These are phyloP conservation scores for Austropuccinia psidii DNA, from an alignment of 1,284 basidiomycete genomes.

Conservation along the genomic window DNA sequence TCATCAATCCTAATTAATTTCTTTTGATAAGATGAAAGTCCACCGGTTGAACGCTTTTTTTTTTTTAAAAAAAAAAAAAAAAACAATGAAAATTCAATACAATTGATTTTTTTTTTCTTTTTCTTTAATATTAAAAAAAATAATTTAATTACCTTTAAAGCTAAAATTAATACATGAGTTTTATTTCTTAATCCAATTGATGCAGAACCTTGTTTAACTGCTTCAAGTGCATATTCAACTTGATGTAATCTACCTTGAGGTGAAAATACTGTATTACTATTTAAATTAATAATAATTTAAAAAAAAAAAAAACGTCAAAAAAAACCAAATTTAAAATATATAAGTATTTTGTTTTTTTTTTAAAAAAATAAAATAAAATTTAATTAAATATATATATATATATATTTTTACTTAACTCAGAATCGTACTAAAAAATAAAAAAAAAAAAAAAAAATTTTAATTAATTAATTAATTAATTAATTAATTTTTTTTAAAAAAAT, in stretches of 20 bases:
- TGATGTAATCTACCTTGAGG: slow-evolving; percentile 80
- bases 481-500: neutral
- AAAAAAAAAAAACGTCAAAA: neutral
- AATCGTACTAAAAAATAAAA: neutral
- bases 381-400: too few relatives aligned
- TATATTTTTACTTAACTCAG: slow-evolving; percentile 20
- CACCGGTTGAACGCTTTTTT: slow-evolving; percentile 85
- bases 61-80: neutral
- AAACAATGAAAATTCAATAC: too few relatives aligned
- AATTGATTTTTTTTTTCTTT: neutral
- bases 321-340: neutral
- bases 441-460: neutral
- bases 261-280: slow-evolving; percentile 79
- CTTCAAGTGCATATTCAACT: slow-evolving; percentile 98
- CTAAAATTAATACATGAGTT: slow-evolving; percentile 87
- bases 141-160: slow-evolving; percentile 63
- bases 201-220: slow-evolving; percentile 98
- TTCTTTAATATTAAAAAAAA: neutral
- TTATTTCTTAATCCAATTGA: slow-evolving; percentile 91
- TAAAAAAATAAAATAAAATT: too few relatives aligned
- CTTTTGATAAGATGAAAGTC: slow-evolving; percentile 96
- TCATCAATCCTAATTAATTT: slow-evolving; percentile 99
- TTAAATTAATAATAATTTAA: neutral
- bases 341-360: neutral
- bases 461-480: neutral